These are phyloP conservation scores for Prunella vulgaris DNA, from an alignment of 257 asterid genomes.

Conservation along the genomic window DNA sequence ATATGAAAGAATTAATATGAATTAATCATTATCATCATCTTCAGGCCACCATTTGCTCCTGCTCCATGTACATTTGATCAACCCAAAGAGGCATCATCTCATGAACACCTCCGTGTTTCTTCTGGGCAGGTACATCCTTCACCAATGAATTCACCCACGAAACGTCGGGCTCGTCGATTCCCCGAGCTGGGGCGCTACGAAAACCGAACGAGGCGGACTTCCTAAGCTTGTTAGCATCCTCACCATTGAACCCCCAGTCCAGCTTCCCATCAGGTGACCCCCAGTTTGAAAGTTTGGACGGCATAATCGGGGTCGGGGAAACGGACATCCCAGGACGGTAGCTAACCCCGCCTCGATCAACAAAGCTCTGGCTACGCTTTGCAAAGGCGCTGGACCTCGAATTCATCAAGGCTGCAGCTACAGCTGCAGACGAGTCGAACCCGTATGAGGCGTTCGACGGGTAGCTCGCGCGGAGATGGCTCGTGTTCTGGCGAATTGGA, in stretches of 20 bases:
- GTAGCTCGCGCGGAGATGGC: conserved; percentile 61
- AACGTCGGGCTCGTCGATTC: conserved; percentile 46
- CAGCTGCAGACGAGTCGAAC: conserved; percentile 74
- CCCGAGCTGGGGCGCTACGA: conserved; percentile 15
- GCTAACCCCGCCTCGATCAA: conserved; percentile 45
- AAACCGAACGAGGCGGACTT: conserved; percentile 51
- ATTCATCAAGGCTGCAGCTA: conserved; percentile 77
- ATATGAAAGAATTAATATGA: conserved; percentile 29
- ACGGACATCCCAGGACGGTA: conserved; percentile 20
- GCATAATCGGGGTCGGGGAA: conserved; percentile 21
- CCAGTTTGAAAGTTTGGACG: conserved; percentile 58
- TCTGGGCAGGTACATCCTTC: conserved; percentile 48
- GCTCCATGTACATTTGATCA: conserved; percentile 82
- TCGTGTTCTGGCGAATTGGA: conserved; percentile 46
- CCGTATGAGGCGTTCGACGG: conserved; percentile 45
- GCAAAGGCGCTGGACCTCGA: conserved; percentile 61
- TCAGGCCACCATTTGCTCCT: conserved; percentile 75
- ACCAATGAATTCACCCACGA: conserved; percentile 75
- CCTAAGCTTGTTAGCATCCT: conserved; percentile 53
- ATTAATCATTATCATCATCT: background rate
- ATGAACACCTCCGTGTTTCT: conserved; percentile 28
- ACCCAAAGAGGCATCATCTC: conserved; percentile 55
- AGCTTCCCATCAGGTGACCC: conserved; percentile 69
- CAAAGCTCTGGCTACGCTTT: conserved; percentile 84
- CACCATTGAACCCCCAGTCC: conserved; percentile 77